phyloP scores from a whole-genome alignment of 306 rosid species.

The Sophora flavescens region DNA sequence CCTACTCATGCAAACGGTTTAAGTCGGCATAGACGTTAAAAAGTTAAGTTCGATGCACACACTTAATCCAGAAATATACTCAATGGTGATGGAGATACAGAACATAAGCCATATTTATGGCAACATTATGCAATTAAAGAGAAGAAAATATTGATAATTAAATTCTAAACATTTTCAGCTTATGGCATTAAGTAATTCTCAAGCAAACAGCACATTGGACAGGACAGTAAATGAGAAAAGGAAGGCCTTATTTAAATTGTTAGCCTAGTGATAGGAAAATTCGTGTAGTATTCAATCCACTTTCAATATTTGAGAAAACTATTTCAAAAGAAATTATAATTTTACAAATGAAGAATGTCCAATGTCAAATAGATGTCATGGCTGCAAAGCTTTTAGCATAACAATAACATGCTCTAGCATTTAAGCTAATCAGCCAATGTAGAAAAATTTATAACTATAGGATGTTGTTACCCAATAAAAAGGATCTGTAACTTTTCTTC shows the following conservation, averaged over 20 bases:
- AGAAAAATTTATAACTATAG: not conserved
- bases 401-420: slow-evolving; percentile 12
- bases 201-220: not conserved
- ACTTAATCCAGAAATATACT: not conserved
- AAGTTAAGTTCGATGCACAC: not conserved
- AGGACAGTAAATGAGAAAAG: not conserved
- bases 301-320: not conserved
- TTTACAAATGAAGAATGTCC: not conserved
- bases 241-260: not conserved
- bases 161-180: not conserved
- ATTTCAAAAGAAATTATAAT: not conserved
- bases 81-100: not conserved
- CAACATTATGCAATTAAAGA: not conserved
- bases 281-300: not conserved
- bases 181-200: not conserved
- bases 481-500: no score
- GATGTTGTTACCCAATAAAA: not conserved
- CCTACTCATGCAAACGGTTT: slow-evolving; percentile 11
- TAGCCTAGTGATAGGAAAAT: not conserved
- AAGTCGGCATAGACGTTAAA: not conserved
- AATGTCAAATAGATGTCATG: not conserved
- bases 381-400: not conserved
- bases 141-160: not conserved
- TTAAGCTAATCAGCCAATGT: not conserved
- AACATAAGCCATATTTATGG: not conserved